Percentiles rank a stretch among this genome's conserved stretches.
phyloP scores from a whole-genome alignment of 192 early-diverging fungal genomes.

The Oehlia diaphana region DNA sequence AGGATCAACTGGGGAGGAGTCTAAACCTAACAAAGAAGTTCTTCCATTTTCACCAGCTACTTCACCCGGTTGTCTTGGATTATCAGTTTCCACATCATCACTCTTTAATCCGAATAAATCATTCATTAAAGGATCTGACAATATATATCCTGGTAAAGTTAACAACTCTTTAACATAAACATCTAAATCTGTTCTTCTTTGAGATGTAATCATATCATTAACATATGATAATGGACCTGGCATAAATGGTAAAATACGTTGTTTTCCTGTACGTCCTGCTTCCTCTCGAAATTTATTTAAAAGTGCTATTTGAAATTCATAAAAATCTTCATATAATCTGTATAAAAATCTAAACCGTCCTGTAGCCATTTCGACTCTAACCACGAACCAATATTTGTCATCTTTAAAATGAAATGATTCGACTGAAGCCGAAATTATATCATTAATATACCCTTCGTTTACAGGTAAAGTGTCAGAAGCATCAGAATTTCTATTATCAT shows the following conservation, averaged over 20 bases:
- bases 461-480: constrained; percentile 32
- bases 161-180: constrained; percentile 67
- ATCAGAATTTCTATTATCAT: constrained; percentile 39
- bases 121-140: constrained; percentile 47
- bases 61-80: constrained; percentile 14
- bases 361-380: constrained; percentile 53
- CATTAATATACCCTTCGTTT: constrained; percentile 4
- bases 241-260: constrained; percentile 65
- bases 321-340: constrained; percentile 79
- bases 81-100: constrained; percentile 59
- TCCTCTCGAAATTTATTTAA: constrained; percentile 66
- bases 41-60: constrained; percentile 9
- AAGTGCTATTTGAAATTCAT: constrained; percentile 72
- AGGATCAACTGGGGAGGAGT: constrained; percentile 32
- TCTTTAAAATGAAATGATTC: constrained; percentile 69
- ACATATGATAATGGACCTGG: constrained; percentile 63
- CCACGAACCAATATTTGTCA: constrained; percentile 71
- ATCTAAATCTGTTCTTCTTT: constrained; percentile 64
- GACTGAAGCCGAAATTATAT: constrained; percentile 54
- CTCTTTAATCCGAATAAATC: constrained; percentile 55
- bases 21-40: background rate
- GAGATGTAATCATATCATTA: constrained; percentile 65
- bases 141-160: constrained; percentile 55
- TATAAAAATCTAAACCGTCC: constrained; percentile 63
- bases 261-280: constrained; percentile 53